Evolutionary conservation across 805 yeast species (phyloP).

Genomic region (Starmerella lactis-condensi): DNA sequence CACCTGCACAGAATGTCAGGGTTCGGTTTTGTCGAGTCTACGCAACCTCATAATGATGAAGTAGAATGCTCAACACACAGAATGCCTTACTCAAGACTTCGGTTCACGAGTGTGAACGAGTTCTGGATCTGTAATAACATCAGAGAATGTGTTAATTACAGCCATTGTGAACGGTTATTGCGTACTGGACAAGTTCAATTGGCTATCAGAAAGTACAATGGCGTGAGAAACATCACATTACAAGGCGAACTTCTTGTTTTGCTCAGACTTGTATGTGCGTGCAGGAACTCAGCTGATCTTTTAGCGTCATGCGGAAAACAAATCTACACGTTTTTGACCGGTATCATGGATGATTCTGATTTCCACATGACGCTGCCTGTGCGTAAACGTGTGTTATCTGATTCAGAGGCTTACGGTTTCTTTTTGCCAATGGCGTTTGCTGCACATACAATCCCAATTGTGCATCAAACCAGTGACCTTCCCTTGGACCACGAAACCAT

Average conservation of each 20-base stretch:
- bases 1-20: no score
- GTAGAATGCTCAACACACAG: background rate
- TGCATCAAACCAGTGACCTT: background rate
- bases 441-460: slow-evolving; percentile 4
- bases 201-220: slow-evolving; percentile 1
- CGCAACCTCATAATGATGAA: background rate
- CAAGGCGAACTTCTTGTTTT: slow-evolving; percentile 16
- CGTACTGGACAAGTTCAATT: slow-evolving; percentile 3
- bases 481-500: background rate
- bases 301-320: background rate
- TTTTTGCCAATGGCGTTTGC: slow-evolving; percentile 4
- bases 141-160: slow-evolving; percentile 4
- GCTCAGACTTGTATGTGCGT: slow-evolving; percentile 5
- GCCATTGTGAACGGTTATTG: slow-evolving; percentile 1
- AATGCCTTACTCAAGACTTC: background rate
- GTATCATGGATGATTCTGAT: no score
- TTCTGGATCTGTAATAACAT: slow-evolving; percentile 2
- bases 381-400: slow-evolving; percentile 2
- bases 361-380: no score
- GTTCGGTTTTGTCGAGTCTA: no score
- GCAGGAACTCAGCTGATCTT: background rate
- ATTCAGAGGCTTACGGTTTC: slow-evolving; percentile 3
- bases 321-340: no score
- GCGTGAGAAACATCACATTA: no score
- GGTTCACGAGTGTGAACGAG: slow-evolving; percentile 1